These are phyloP conservation scores for Metschnikowia anglica DNA, from an alignment of 805 yeast species.

Conservation along the genomic window DNA sequence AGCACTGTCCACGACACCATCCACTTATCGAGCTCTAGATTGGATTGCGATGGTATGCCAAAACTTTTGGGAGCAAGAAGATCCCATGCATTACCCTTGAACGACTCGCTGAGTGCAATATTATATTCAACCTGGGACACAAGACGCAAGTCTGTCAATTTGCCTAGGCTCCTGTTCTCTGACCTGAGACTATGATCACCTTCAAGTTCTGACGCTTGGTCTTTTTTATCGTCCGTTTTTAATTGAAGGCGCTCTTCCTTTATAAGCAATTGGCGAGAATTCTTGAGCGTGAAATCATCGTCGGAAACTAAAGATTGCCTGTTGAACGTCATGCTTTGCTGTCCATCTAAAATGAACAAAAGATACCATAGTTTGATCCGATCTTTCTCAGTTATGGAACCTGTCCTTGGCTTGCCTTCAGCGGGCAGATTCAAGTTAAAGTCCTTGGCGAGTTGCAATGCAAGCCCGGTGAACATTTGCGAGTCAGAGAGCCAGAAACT, in stretches of 20 bases:
- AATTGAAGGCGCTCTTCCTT: neutral
- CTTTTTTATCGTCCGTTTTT: neutral
- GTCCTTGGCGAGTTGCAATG: constrained; percentile 62
- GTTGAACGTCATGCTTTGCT: constrained; percentile 60
- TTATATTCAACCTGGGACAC: constrained; percentile 69
- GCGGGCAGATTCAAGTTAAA: constrained; percentile 28
- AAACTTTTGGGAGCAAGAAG: constrained; percentile 56
- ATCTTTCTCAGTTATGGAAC: constrained; percentile 27
- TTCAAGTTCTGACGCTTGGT: neutral
- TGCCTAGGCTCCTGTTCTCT: neutral
- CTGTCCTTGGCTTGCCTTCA: neutral
- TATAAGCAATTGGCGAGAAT: constrained; percentile 41
- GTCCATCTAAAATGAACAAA: constrained; percentile 64
- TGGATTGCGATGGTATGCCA: constrained; percentile 67
- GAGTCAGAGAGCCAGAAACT: constrained; percentile 68
- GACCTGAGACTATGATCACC: neutral
- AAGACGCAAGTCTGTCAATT: constrained; percentile 51
- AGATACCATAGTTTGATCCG: constrained; percentile 65
- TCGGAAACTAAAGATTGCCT: constrained; percentile 55
- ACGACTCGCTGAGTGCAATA: constrained; percentile 58
- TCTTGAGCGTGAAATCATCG: constrained; percentile 43
- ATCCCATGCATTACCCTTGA: constrained; percentile 61
- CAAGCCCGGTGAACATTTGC: constrained; percentile 65
- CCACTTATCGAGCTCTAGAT: constrained; percentile 70
- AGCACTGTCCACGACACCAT: constrained; percentile 79